These are phyloP conservation scores for Smallanthus sonchifolius DNA, from an alignment of 129 eudicot species.

Conservation along the genomic window DNA sequence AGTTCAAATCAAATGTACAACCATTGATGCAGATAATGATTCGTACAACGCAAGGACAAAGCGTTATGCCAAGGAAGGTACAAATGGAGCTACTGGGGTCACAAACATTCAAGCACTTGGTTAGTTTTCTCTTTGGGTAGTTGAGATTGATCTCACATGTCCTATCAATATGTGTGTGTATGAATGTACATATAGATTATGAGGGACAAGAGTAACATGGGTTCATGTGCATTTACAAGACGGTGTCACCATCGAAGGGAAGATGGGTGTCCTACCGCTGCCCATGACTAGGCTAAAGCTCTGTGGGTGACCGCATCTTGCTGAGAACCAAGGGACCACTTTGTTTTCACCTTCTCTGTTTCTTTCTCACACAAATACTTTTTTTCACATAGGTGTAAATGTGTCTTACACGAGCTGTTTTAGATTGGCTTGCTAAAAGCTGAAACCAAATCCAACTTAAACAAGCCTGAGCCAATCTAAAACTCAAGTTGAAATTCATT, in stretches of 20 bases:
- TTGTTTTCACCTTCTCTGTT: constrained; percentile 14
- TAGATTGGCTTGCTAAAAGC: not conserved
- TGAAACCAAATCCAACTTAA: no score
- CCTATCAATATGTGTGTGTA: not conserved
- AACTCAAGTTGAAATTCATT: no score
- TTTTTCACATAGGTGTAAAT: no score
- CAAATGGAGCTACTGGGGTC: constrained; percentile 20
- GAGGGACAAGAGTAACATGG: constrained; percentile 63
- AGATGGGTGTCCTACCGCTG: constrained; percentile 14
- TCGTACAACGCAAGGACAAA: constrained; percentile 32
- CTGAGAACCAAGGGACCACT: constrained; percentile 19
- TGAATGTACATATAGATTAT: not conserved
- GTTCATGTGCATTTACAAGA: constrained; percentile 51
- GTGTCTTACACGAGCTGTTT: not conserved
- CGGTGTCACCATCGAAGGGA: constrained; percentile 41
- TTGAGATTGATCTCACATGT: constrained; percentile 32
- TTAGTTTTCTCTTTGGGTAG: constrained; percentile 30
- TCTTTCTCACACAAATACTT: not conserved
- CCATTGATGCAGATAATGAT: constrained; percentile 10
- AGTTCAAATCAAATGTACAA: constrained; percentile 16
- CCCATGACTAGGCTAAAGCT: constrained; percentile 18
- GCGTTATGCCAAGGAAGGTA: constrained; percentile 23
- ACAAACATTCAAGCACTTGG: constrained; percentile 16
- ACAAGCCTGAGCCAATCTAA: no score
- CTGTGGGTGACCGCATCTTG: constrained; percentile 18